Conservation (phyloP, 768 basidiomycete species). For the Nidularia sp. region DNA sequence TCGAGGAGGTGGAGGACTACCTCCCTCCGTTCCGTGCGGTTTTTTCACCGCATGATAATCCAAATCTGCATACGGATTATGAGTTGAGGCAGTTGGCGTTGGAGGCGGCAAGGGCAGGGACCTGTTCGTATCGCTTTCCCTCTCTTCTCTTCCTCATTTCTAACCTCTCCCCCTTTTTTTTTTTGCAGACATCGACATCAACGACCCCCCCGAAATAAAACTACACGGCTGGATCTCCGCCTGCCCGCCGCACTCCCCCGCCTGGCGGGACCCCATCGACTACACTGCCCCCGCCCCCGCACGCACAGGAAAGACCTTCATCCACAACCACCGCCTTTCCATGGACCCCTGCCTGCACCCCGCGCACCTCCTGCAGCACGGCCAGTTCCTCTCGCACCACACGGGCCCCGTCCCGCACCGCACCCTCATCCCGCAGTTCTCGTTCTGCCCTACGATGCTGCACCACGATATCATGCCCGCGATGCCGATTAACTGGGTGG, state of each 20-base stretch:
- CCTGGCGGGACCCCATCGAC: conserved; percentile 19
- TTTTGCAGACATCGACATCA: conserved; percentile 23
- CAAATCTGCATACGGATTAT: conserved; percentile 32
- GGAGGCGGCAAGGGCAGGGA: conserved; percentile 28
- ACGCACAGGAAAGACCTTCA: conserved; percentile 34
- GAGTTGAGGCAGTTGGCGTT: conserved; percentile 28
- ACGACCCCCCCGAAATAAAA: conserved; percentile 21
- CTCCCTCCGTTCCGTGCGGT: conserved; percentile 47
- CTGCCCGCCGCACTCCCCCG: conserved; percentile 30
- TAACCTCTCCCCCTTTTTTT: no score
- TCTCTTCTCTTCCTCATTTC: not conserved
- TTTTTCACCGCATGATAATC: conserved; percentile 48
- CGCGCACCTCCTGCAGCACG: conserved; percentile 33
- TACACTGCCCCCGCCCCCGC: conserved; percentile 13
- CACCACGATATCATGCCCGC: conserved; percentile 52
- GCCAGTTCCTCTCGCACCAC: conserved; percentile 46
- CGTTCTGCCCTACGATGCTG: conserved; percentile 38
- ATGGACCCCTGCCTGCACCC: conserved; percentile 49
- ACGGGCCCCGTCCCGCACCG: conserved; percentile 38
- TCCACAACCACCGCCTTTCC: conserved; percentile 34
- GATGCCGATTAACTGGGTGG: conserved; percentile 40
- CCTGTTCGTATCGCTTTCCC: conserved; percentile 22
- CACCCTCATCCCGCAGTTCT: conserved; percentile 46
- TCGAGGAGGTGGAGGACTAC: conserved; percentile 32
- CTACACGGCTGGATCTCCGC: conserved; percentile 32